phyloP scores from a whole-genome alignment of 2,329 filamentous ascomycete genomes.

The Dactylonectria estremocensis region DNA sequence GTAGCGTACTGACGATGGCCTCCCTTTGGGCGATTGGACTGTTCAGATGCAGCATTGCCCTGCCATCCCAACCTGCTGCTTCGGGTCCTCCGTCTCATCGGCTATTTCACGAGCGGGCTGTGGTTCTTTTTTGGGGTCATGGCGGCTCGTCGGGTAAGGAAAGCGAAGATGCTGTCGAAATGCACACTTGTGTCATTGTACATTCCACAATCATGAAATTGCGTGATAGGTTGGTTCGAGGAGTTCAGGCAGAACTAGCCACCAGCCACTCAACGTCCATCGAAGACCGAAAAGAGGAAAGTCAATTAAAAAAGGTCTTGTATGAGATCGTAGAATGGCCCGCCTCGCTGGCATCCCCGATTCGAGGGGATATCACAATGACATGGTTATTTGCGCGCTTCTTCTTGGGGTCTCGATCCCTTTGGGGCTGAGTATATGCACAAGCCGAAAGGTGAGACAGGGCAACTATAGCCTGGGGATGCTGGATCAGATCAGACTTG shows the following conservation, averaged over 20 bases:
- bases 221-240: neutral
- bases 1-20: neutral
- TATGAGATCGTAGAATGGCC: slow-evolving; percentile 11
- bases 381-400: neutral
- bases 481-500: neutral
- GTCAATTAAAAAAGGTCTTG: neutral
- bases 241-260: neutral
- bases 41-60: slow-evolving; percentile 16
- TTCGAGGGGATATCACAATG: neutral
- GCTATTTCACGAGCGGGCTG: slow-evolving; percentile 2
- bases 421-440: neutral
- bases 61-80: slow-evolving; percentile 6
- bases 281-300: neutral
- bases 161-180: neutral
- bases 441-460: neutral
- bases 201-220: neutral
- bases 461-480: neutral
- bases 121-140: neutral
- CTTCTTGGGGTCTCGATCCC: slow-evolving; percentile 8
- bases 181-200: no score
- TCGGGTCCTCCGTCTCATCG: slow-evolving; percentile 22
- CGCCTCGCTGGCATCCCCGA: neutral
- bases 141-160: neutral
- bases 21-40: slow-evolving; percentile 4
- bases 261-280: no score